Conservation (phyloP, 2,329 filamentous ascomycete genomes). For the Aspergillus novofumigatus region DNA sequence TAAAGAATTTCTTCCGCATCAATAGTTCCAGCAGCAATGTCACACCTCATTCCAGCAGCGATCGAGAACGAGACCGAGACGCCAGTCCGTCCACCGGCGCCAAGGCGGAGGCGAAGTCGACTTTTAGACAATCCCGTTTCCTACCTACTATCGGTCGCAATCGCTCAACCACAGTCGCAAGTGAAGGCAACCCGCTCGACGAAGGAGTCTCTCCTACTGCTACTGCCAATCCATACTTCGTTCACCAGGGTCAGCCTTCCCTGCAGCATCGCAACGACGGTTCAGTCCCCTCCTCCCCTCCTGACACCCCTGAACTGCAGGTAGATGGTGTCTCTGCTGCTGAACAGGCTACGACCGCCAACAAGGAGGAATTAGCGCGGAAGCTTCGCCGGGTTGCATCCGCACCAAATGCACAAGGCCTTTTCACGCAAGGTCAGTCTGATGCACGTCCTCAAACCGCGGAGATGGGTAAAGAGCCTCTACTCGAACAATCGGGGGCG, state of each 20-base stretch:
- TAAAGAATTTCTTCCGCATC: constrained; percentile 68
- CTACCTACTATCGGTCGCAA: constrained; percentile 83
- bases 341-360: constrained; percentile 67
- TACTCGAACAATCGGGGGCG: constrained; percentile 56
- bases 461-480: constrained; percentile 78
- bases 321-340: constrained; percentile 63
- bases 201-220: constrained; percentile 88
- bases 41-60: constrained; percentile 20
- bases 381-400: constrained; percentile 92
- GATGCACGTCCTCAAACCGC: constrained; percentile 75
- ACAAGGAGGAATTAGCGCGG: constrained; percentile 89
- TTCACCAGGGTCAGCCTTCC: constrained; percentile 88
- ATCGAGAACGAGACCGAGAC: constrained; percentile 31
- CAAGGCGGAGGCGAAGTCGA: constrained; percentile 61
- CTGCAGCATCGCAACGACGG: constrained; percentile 92
- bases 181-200: constrained; percentile 86
- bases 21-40: constrained; percentile 50
- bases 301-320: constrained; percentile 79
- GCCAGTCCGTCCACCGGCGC: constrained; percentile 42
- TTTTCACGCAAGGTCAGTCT: constrained; percentile 64
- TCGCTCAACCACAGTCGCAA: constrained; percentile 84
- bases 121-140: constrained; percentile 81
- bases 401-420: constrained; percentile 91
- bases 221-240: constrained; percentile 94
- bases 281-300: constrained; percentile 86